Evolutionary conservation across 352 stramenopile species (phyloP).

Genomic region (Pythium pyrilobum): DNA sequence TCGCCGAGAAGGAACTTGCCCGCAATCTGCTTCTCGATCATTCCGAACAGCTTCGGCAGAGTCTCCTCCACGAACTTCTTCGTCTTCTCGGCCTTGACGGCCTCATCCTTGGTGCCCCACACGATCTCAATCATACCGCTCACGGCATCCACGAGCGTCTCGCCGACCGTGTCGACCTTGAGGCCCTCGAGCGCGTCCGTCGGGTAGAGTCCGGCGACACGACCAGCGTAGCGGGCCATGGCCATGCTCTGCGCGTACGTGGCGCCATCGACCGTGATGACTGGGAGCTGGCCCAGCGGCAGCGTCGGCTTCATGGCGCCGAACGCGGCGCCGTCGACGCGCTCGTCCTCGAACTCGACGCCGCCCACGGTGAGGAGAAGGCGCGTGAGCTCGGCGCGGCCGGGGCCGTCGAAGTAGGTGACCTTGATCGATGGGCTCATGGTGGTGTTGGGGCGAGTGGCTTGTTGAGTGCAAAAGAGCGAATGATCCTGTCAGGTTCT

Average conservation of each 20-base stretch:
- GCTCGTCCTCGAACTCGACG: conserved; percentile 48
- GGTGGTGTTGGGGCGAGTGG: background rate
- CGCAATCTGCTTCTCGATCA: conserved; percentile 24
- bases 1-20: conserved; percentile 37
- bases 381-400: conserved; percentile 44
- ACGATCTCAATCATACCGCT: conserved; percentile 26
- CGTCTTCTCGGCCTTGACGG: conserved; percentile 31
- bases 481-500: conserved; percentile 1
- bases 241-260: conserved; percentile 49
- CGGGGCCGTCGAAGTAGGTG: conserved; percentile 43
- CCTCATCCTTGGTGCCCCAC: conserved; percentile 26
- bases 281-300: conserved; percentile 42
- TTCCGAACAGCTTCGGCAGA: conserved; percentile 24
- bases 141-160: conserved; percentile 28
- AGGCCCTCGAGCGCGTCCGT: conserved; percentile 30
- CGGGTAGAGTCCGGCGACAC: conserved; percentile 42
- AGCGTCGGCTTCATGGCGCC: conserved; percentile 28
- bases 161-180: conserved; percentile 35
- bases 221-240: conserved; percentile 50
- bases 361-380: conserved; percentile 36
- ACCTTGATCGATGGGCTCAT: conserved; percentile 34
- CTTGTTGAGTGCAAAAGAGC: conserved; percentile 10
- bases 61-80: conserved; percentile 23
- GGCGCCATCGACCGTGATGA: conserved; percentile 46
- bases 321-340: conserved; percentile 26